These are phyloP conservation scores for Pyrrhoderma lamaoense DNA, from an alignment of 1,284 basidiomycete genomes.

Conservation along the genomic window DNA sequence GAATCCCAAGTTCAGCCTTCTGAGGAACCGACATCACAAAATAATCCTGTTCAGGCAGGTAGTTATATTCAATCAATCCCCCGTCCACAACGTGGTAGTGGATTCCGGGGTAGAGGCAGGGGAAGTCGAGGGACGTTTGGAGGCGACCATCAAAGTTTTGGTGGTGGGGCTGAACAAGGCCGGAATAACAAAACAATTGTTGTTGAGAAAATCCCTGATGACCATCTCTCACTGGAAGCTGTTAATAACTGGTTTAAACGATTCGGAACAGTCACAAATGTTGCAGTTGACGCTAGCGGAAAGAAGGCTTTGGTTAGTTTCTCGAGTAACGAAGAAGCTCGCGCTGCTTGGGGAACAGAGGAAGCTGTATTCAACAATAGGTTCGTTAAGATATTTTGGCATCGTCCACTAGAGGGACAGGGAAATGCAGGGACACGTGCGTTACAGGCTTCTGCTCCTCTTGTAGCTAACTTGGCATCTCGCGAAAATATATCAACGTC, in stretches of 20 bases:
- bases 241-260: conserved; percentile 89
- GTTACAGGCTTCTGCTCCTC: conserved; percentile 68
- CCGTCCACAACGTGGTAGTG: conserved; percentile 19
- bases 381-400: conserved; percentile 94
- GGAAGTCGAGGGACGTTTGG: conserved; percentile 38
- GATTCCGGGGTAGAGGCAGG: conserved; percentile 35
- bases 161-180: conserved; percentile 38
- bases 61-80: not conserved
- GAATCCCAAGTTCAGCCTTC: conserved; percentile 4
- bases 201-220: conserved; percentile 88
- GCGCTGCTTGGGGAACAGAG: conserved; percentile 85
- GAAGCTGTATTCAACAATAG: conserved; percentile 91
- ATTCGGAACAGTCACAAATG: conserved; percentile 90
- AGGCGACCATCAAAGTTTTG: conserved; percentile 56
- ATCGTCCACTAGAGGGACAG: conserved; percentile 83
- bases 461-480: conserved; percentile 55
- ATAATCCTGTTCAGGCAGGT: no score
- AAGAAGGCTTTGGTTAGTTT: conserved; percentile 86
- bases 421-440: conserved; percentile 68
- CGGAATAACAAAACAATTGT: conserved; percentile 81
- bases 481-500: conserved; percentile 21
- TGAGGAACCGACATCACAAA: not conserved
- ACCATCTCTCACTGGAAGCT: conserved; percentile 69
- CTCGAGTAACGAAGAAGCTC: conserved; percentile 77
- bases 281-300: conserved; percentile 73